phyloP scores from a whole-genome alignment of 202 grass and related monocot genomes.

The Saccharum hybrid region DNA sequence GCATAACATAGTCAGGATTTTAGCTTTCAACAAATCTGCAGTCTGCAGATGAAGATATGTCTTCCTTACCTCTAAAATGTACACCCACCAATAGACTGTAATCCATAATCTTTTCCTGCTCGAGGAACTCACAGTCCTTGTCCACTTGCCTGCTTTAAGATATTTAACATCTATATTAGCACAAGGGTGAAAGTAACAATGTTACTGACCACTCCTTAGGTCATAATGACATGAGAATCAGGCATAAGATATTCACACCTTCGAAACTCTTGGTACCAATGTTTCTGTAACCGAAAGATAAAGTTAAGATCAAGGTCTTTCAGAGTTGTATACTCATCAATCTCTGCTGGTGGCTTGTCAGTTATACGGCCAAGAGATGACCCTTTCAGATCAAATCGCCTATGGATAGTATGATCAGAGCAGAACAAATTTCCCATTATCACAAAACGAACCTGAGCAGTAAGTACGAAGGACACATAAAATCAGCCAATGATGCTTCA shows the following conservation, averaged over 20 bases:
- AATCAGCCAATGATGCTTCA: constrained; percentile 45
- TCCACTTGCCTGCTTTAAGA: constrained; percentile 79
- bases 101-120: constrained; percentile 95
- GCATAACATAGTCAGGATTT: constrained; percentile 37
- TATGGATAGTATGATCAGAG: constrained; percentile 74
- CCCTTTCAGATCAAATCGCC: constrained; percentile 89
- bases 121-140: constrained; percentile 93
- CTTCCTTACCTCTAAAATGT: constrained; percentile 79
- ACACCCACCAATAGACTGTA: constrained; percentile 96
- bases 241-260: constrained; percentile 53
- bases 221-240: constrained; percentile 21
- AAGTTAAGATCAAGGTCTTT: constrained; percentile 98
- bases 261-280: constrained; percentile 84
- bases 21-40: constrained; percentile 32
- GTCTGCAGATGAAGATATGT: neutral
- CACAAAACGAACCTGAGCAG: constrained; percentile 84
- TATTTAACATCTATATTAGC: constrained; percentile 49
- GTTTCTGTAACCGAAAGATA: constrained; percentile 80
- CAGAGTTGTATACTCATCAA: constrained; percentile 84
- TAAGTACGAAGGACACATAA: constrained; percentile 29
- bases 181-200: constrained; percentile 35
- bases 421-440: constrained; percentile 98
- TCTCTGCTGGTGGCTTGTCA: constrained; percentile 71
- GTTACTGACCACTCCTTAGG: neutral
- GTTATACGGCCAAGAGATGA: constrained; percentile 88